phyloP scores from a whole-genome alignment of 73 alveolate genomes.

The Tetrahymena thermophila region DNA sequence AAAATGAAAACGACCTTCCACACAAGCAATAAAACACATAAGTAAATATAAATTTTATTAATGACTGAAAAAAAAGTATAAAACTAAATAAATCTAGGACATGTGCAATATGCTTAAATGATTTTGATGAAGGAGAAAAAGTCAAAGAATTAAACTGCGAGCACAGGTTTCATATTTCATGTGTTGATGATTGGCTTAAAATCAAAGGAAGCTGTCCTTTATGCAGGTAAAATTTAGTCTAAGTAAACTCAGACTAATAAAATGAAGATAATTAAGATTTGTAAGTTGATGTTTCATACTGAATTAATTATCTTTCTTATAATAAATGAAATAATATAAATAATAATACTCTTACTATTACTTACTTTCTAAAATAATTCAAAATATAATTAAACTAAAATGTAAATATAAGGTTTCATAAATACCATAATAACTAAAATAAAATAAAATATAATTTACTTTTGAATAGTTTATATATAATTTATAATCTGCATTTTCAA shows the following conservation, averaged over 20 bases:
- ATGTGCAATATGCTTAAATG: slow-evolving; percentile 75
- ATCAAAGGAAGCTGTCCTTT: slow-evolving; percentile 35
- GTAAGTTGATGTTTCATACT: not conserved
- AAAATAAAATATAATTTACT: too few relatives aligned
- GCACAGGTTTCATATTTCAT: slow-evolving; percentile 72
- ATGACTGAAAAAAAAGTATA: not conserved
- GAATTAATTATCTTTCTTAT: not conserved
- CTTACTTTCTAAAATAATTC: not conserved
- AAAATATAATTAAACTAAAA: too few relatives aligned
- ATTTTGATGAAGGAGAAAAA: slow-evolving; percentile 61
- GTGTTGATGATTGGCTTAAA: slow-evolving; percentile 76
- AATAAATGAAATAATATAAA: not conserved
- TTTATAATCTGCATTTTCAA: too few relatives aligned
- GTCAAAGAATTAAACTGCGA: slow-evolving; percentile 70
- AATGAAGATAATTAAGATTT: not conserved
- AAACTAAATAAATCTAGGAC: not conserved
- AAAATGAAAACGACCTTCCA: not conserved
- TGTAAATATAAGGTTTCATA: not conserved
- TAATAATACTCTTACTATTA: not conserved
- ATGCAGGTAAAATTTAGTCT: slow-evolving; percentile 1
- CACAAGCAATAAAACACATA: not conserved
- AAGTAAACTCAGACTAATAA: not conserved
- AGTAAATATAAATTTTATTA: not conserved
- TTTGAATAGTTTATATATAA: too few relatives aligned
- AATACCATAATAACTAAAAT: too few relatives aligned